phyloP scores from a whole-genome alignment of 805 yeast species.

The Scheffersomyces coipomensis region DNA sequence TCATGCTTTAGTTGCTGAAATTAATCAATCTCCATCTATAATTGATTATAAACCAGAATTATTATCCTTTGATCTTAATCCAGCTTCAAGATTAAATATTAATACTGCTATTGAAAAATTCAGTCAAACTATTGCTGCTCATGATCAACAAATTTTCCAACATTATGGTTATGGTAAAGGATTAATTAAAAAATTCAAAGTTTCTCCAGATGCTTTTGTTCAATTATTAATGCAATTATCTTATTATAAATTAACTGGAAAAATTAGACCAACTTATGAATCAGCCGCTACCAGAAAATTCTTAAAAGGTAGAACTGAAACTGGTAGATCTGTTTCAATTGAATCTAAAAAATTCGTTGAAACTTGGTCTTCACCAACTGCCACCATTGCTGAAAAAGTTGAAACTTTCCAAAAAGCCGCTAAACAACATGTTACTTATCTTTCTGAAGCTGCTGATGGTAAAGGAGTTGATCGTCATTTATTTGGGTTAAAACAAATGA shows the following conservation, averaged over 20 bases:
- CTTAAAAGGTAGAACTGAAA: slow-evolving; percentile 90
- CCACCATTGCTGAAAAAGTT: slow-evolving; percentile 55
- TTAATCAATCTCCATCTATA: slow-evolving; percentile 11
- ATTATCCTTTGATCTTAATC: slow-evolving; percentile 59
- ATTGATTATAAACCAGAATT: slow-evolving; percentile 11
- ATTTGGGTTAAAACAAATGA: slow-evolving; percentile 78
- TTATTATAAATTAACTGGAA: slow-evolving; percentile 78
- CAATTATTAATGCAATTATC: slow-evolving; percentile 93
- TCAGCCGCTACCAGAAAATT: slow-evolving; percentile 91
- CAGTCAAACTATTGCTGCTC: slow-evolving; percentile 53
- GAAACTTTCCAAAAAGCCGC: slow-evolving; percentile 70
- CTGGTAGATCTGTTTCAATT: slow-evolving; percentile 78
- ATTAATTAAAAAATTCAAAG: slow-evolving; percentile 77
- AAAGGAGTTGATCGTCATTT: slow-evolving; percentile 92
- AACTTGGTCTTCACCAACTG: slow-evolving; percentile 62
- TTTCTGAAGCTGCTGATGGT: slow-evolving; percentile 78
- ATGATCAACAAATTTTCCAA: slow-evolving; percentile 76
- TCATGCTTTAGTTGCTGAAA: slow-evolving; percentile 22
- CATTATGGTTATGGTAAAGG: slow-evolving; percentile 85
- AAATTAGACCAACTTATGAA: slow-evolving; percentile 87
- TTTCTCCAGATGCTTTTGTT: slow-evolving; percentile 90
- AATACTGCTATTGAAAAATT: slow-evolving; percentile 57
- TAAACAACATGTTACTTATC: slow-evolving; percentile 69
- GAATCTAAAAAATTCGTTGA: slow-evolving; percentile 71
- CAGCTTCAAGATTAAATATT: slow-evolving; percentile 51